Percentiles rank a stretch among this genome's conserved stretches.
Conservation (phyloP, 2,329 filamentous ascomycete species). For the Beauveria rudraprayagi region DNA sequence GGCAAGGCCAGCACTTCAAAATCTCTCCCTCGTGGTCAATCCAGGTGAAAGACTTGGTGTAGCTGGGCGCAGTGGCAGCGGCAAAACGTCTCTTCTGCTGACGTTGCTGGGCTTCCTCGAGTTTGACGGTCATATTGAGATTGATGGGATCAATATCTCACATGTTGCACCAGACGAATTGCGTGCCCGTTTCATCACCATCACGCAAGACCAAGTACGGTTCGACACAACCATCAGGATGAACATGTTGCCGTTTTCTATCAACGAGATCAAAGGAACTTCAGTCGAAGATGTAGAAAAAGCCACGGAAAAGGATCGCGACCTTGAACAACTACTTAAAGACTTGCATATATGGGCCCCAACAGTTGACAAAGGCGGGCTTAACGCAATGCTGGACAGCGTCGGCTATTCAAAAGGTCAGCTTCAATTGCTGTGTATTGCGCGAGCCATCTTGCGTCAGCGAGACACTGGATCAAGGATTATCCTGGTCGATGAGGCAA, state of each 20-base stretch:
- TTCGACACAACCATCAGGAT: conserved; percentile 33
- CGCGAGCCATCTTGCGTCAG: conserved; percentile 12
- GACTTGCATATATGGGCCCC: conserved; percentile 32
- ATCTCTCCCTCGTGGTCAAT: conserved; percentile 4
- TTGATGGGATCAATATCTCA: conserved; percentile 35
- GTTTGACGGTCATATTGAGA: conserved; percentile 22
- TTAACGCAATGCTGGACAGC: conserved; percentile 23
- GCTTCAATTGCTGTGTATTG: conserved; percentile 5
- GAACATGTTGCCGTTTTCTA: conserved; percentile 33
- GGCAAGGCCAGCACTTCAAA: not conserved
- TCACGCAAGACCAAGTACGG: conserved; percentile 38
- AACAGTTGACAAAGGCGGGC: conserved; percentile 25
- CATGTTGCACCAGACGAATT: conserved; percentile 30
- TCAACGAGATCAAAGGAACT: not conserved
- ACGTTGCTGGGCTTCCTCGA: conserved; percentile 38
- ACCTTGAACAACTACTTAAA: conserved; percentile 29
- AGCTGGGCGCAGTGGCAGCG: conserved; percentile 40
- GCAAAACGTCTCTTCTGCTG: conserved; percentile 37
- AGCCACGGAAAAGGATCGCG: conserved; percentile 10
- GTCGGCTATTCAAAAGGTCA: conserved; percentile 24
- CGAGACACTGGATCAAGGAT: conserved; percentile 5
- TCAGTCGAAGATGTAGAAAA: not conserved
- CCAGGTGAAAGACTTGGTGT: conserved; percentile 37
- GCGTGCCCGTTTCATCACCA: conserved; percentile 31
- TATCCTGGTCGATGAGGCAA: not conserved